Percentiles rank a stretch among this genome's conserved stretches.
Conservation (phyloP, 139 green algal genomes). For the Mesostigma viride region DNA sequence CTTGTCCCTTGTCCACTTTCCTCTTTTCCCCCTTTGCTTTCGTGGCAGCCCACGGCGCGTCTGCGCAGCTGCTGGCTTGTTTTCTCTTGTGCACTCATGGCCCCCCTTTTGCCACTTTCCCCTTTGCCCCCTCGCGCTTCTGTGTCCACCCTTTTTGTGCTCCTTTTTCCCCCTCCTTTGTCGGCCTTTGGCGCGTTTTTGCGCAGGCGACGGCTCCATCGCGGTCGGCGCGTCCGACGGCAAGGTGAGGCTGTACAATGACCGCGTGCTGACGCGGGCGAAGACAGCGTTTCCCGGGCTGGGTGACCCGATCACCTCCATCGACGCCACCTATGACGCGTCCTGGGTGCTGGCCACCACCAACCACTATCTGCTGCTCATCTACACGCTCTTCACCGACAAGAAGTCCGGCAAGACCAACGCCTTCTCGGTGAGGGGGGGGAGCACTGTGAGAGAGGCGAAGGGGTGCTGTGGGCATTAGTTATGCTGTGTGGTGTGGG, state of each 20-base stretch:
- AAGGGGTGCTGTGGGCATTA: conserved; percentile 26
- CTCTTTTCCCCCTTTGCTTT: too few species aligned
- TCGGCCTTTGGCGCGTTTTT: too few species aligned
- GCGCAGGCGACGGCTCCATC: conserved; percentile 74
- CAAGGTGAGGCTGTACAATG: conserved; percentile 74
- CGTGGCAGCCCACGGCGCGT: too few species aligned
- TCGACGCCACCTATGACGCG: conserved; percentile 84
- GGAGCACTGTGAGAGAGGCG: conserved; percentile 40
- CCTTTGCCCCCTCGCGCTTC: too few species aligned
- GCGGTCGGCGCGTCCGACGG: conserved; percentile 76
- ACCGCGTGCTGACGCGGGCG: conserved; percentile 57
- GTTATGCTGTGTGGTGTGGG: background rate
- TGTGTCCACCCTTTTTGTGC: too few species aligned
- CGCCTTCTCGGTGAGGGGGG: conserved; percentile 52
- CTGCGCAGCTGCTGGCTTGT: too few species aligned
- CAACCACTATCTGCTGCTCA: conserved; percentile 81
- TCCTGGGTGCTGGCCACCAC: conserved; percentile 75
- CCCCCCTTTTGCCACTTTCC: too few species aligned
- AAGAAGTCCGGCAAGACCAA: conserved; percentile 52
- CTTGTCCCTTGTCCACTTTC: too few species aligned
- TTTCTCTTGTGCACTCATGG: too few species aligned
- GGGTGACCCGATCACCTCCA: conserved; percentile 70
- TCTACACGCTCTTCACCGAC: conserved; percentile 70
- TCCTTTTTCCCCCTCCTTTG: too few species aligned
- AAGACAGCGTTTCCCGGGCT: conserved; percentile 80